These are phyloP conservation scores for Lentinula lateritia DNA, from an alignment of 768 basidiomycete species.

Conservation along the genomic window DNA sequence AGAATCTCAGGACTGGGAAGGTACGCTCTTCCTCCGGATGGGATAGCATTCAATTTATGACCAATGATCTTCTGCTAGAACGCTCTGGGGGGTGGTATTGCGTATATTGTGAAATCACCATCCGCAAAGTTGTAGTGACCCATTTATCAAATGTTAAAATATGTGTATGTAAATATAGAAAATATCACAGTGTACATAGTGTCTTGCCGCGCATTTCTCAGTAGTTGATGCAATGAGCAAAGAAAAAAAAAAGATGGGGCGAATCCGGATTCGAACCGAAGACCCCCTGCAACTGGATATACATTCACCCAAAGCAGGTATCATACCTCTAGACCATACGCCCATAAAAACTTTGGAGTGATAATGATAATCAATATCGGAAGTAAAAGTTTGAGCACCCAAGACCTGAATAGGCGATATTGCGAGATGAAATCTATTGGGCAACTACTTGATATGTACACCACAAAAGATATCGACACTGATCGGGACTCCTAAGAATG, in stretches of 20 bases:
- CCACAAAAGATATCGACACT: not conserved
- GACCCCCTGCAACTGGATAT: not conserved
- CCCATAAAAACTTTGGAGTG: no score
- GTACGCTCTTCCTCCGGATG: slow-evolving; percentile 19
- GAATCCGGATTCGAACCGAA: slow-evolving; percentile 6
- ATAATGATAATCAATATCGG: no score
- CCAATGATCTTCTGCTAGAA: slow-evolving; percentile 23
- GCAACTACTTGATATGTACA: no score
- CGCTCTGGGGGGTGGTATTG: slow-evolving; percentile 57
- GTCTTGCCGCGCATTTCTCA: no score
- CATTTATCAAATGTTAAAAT: not conserved
- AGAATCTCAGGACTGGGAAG: slow-evolving; percentile 56
- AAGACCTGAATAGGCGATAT: no score
- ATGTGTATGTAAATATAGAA: not conserved
- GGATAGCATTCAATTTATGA: not conserved
- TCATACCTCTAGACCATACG: slow-evolving; percentile 6
- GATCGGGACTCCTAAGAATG: no score
- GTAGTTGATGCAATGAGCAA: no score
- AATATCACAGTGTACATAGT: not conserved
- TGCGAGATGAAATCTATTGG: no score
- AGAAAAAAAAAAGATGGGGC: not conserved
- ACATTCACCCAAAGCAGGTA: not conserved
- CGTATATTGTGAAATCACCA: slow-evolving; percentile 50
- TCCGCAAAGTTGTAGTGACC: slow-evolving; percentile 27
- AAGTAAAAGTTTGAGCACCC: no score